Percentiles rank a stretch among this genome's conserved stretches.
Evolutionary conservation across 164 flowering plant genomes (phyloP).

Genomic region (Umbilicus rupestris): DNA sequence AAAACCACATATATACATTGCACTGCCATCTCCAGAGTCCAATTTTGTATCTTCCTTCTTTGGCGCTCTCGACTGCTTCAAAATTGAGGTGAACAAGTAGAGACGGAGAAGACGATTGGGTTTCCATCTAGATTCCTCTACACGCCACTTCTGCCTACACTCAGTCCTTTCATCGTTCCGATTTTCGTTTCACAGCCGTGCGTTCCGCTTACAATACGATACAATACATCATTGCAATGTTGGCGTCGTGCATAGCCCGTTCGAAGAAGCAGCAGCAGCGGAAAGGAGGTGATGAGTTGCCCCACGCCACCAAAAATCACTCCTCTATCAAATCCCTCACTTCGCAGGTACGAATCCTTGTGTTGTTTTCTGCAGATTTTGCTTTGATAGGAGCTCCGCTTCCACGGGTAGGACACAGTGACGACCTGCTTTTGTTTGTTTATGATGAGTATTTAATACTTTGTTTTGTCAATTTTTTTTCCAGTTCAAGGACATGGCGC

Average conservation of each 20-base stretch:
- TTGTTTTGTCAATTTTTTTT: neutral
- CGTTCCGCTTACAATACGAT: no score
- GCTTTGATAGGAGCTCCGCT: neutral
- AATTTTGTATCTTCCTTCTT: neutral
- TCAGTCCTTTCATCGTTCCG: neutral
- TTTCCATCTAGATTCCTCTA: neutral
- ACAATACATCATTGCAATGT: neutral
- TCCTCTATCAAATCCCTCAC: constrained; percentile 44
- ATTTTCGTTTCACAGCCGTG: neutral
- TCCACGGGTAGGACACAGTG: no score
- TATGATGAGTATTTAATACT: neutral
- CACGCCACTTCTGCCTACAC: neutral
- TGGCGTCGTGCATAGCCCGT: constrained; percentile 59
- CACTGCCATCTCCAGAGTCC: neutral
- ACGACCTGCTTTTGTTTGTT: neutral
- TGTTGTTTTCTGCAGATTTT: neutral
- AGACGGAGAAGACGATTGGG: neutral
- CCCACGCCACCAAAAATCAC: constrained; percentile 12
- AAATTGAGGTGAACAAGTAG: neutral
- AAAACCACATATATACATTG: constrained; percentile 11
- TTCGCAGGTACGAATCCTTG: constrained; percentile 31
- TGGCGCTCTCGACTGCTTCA: neutral
- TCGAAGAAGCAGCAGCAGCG: constrained; percentile 22
- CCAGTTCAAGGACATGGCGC: constrained; percentile 55
- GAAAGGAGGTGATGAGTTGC: constrained; percentile 17